Base-by-base conservation (phyloP, 345 rosid genomes). In the Populus pruinosa region DNA sequence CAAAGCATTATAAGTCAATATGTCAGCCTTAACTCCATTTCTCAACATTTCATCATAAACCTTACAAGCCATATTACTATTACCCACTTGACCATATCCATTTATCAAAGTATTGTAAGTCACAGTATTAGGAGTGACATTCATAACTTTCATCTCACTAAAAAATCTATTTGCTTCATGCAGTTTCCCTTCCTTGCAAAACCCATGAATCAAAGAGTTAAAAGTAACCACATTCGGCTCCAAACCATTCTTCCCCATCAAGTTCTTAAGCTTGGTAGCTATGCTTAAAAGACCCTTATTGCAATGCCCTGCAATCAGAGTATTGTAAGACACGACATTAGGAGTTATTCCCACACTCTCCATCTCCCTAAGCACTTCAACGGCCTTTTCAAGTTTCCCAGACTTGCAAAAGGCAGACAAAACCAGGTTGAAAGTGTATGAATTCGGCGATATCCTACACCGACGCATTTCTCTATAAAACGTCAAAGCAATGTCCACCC, bases 31-130 rank as follows among this genome's bases (percentile, higher is more conserved):
- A 75, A 91, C 81, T 25, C 88, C 90, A 64, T 80, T 77, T 61
- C 79, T 86, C 27, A 73, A 81, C 97, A 94, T 91, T 78, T 93
- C 93, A 74, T 91, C 92, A 76, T 85, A 88, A 82, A 94, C 81
- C 85, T 89, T 82, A 61, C 78, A 69, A 0, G 85, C 88, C 89
- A 91, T 89, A 81, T 89, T 95, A 61, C 78, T 76, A 70, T 83
- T 81, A 41, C 92, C 89, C 44, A 67, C 76, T 53, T 86, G 86
- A 80, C 97, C 80, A 67, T 83, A 91, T 71, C 90, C 98, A 72
- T 85, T 84, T 61, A 94, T 89, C 88, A 93, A 88, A 75, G 89
- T 90, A 82, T 93, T 94, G 73, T 88, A 94, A 18, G 97, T 93
- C 70, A 94, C 84, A 63, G 76, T 80, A 80, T 85, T 87, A 10